Conservation (phyloP, 2,329 filamentous ascomycete species). For the Neopestalotiopsis sp. region DNA sequence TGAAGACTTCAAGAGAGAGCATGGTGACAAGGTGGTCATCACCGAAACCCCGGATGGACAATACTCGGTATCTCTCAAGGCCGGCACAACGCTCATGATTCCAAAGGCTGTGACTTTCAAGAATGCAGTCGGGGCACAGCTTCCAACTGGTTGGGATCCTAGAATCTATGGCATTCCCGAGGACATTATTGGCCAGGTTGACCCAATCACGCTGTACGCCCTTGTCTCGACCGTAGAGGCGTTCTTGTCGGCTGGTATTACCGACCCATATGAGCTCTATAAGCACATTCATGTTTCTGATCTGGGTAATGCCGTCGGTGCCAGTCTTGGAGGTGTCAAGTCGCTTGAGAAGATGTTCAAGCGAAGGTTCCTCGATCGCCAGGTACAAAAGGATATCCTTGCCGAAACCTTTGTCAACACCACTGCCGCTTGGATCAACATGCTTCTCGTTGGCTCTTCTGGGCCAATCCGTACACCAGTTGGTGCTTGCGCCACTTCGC, state of each 20-base stretch:
- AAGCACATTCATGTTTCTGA: slow-evolving; percentile 41
- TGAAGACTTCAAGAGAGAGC: slow-evolving; percentile 33
- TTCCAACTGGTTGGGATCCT: slow-evolving; percentile 41
- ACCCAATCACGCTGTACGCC: slow-evolving; percentile 39
- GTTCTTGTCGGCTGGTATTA: slow-evolving; percentile 37
- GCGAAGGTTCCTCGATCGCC: slow-evolving; percentile 34
- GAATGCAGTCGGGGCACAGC: slow-evolving; percentile 36
- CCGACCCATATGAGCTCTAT: slow-evolving; percentile 34
- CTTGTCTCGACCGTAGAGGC: slow-evolving; percentile 38
- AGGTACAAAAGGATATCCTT: slow-evolving; percentile 39
- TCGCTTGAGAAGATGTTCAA: slow-evolving; percentile 35
- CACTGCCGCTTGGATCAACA: slow-evolving; percentile 43
- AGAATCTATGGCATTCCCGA: slow-evolving; percentile 39
- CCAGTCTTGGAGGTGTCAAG: slow-evolving; percentile 34
- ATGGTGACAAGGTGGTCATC: slow-evolving; percentile 37
- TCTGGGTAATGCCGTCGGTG: slow-evolving; percentile 39
- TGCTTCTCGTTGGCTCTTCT: slow-evolving; percentile 41
- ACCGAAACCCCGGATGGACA: slow-evolving; percentile 26
- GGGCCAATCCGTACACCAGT: slow-evolving; percentile 42
- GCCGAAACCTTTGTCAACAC: slow-evolving; percentile 42
- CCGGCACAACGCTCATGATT: slow-evolving; percentile 37
- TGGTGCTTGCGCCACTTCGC: slow-evolving; percentile 41
- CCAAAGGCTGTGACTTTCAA: slow-evolving; percentile 35
- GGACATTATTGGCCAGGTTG: slow-evolving; percentile 40
- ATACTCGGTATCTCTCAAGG: slow-evolving; percentile 30